A percentile compares a stretch with the other conserved stretches of the same genome.
These are phyloP conservation scores for Rutstroemia sp. DNA, from an alignment of 2,329 filamentous ascomycete species.

Conservation along the genomic window DNA sequence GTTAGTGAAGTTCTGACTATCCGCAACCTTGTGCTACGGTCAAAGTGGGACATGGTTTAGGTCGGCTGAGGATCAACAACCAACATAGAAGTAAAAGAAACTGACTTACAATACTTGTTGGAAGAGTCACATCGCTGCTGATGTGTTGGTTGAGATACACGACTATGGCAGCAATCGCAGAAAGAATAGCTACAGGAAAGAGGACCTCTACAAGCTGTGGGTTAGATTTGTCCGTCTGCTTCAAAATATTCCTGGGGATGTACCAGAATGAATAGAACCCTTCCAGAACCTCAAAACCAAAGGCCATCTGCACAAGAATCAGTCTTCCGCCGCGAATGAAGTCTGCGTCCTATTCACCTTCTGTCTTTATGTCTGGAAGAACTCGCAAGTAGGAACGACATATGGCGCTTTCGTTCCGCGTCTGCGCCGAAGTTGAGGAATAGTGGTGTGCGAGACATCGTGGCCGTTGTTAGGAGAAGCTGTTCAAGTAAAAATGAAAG, in stretches of 20 bases:
- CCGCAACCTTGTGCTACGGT: neutral
- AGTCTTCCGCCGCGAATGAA: neutral
- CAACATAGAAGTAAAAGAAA: neutral
- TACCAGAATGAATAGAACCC: constrained; percentile 49
- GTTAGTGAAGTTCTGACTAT: constrained; percentile 1
- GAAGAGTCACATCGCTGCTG: constrained; percentile 43
- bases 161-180: constrained; percentile 48
- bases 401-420: constrained; percentile 11
- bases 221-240: neutral
- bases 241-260: neutral
- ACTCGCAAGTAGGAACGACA: constrained; percentile 23
- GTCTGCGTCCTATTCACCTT: constrained; percentile 15
- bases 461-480: neutral
- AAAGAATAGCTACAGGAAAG: constrained; percentile 48
- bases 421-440: constrained; percentile 16
- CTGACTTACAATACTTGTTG: constrained; percentile 44
- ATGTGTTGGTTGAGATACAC: constrained; percentile 49
- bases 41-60: too few relatives aligned
- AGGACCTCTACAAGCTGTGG: constrained; percentile 38
- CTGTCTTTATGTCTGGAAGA: constrained; percentile 26
- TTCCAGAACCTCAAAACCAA: constrained; percentile 58
- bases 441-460: constrained; percentile 18
- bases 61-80: neutral
- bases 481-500: neutral
- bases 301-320: constrained; percentile 42